Conservation (phyloP, 2,329 filamentous ascomycete genomes). For the Colletotrichum aenigma region DNA sequence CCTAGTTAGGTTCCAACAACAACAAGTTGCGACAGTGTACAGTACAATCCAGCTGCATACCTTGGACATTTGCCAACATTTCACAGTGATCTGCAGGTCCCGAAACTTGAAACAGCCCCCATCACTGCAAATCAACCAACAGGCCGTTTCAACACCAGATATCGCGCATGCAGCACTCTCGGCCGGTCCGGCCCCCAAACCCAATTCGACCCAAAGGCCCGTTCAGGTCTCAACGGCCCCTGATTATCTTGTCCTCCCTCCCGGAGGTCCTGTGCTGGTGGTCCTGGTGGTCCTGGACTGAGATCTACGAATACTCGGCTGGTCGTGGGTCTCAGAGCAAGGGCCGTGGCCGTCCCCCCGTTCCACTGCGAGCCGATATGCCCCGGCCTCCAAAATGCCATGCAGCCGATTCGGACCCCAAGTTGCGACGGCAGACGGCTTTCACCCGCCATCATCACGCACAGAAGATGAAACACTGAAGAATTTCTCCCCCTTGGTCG, state of each 20-base stretch:
- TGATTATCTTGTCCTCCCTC: neutral
- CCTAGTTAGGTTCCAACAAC: neutral
- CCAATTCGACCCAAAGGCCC: neutral
- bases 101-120: conserved; percentile 11
- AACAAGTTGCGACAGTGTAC: neutral
- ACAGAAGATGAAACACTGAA: conserved; percentile 19
- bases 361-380: conserved; percentile 6
- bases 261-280: neutral
- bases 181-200: conserved; percentile 19
- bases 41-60: neutral
- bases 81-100: neutral
- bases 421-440: neutral
- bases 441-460: neutral
- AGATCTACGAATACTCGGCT: neutral
- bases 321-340: conserved; percentile 1
- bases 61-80: neutral
- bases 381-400: neutral
- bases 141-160: neutral
- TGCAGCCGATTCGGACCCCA: conserved; percentile 11
- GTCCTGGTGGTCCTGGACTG: neutral
- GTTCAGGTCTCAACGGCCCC: neutral
- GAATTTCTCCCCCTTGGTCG: conserved; percentile 4
- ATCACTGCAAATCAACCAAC: neutral
- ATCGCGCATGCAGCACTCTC: conserved; percentile 1
- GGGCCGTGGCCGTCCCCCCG: neutral